phyloP scores from a whole-genome alignment of 805 yeast species.

The Ogataea ramenticola region DNA sequence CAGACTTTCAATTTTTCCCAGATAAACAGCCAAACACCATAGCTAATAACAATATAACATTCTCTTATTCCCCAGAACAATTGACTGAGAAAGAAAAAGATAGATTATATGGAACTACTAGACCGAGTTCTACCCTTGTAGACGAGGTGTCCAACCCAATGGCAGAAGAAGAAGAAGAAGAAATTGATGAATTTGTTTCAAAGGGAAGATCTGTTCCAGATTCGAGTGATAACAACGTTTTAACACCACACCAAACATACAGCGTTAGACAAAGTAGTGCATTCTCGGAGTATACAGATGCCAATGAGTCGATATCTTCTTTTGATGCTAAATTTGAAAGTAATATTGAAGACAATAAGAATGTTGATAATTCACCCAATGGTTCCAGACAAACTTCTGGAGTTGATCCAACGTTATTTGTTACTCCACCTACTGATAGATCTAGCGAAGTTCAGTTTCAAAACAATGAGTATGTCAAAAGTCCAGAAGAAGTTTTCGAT shows the following conservation, averaged over 20 bases:
- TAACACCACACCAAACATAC: too few relatives aligned
- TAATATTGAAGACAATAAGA: neutral
- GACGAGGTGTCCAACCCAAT: constrained; percentile 1
- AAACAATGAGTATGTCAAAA: neutral
- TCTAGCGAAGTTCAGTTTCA: neutral
- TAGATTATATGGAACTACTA: neutral
- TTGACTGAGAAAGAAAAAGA: neutral
- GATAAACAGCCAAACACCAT: neutral
- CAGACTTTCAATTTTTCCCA: constrained; percentile 1
- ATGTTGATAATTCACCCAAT: neutral
- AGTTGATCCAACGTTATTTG: neutral
- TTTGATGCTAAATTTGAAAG: constrained; percentile 18
- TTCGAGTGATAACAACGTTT: too few relatives aligned
- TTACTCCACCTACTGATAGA: neutral
- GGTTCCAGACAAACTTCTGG: too few relatives aligned
- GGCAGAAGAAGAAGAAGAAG: constrained; percentile 2
- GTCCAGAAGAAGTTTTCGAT: neutral
- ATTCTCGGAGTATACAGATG: constrained; percentile 10
- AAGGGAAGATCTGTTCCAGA: too few relatives aligned
- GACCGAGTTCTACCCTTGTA: neutral
- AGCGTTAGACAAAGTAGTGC: neutral
- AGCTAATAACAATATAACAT: neutral
- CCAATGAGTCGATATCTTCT: constrained; percentile 16
- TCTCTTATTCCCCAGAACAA: neutral
- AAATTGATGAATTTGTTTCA: neutral